Conservation (phyloP, 768 basidiomycete genomes). For the Tubosaeta brunneosetosa region DNA sequence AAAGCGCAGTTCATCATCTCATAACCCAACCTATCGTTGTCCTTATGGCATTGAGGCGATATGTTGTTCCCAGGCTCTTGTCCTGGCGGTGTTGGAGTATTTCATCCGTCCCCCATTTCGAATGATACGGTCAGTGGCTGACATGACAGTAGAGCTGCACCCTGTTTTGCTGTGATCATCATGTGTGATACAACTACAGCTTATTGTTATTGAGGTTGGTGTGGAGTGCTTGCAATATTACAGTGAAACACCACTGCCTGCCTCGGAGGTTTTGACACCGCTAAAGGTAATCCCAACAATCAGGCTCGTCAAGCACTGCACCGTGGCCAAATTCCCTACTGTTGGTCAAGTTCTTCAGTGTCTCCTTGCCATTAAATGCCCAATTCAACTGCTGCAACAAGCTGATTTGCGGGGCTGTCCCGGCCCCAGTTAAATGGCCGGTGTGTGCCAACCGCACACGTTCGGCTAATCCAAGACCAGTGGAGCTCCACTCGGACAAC, state of each 20-base stretch:
- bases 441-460: background rate
- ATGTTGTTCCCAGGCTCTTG: too few species aligned
- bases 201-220: too few species aligned
- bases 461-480: slow-evolving; percentile 1
- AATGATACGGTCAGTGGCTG: background rate
- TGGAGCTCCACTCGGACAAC: slow-evolving; percentile 6
- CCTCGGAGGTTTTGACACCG: too few species aligned
- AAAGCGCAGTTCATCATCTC: background rate
- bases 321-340: background rate
- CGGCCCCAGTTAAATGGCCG: background rate
- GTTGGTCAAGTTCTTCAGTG: background rate
- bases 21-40: too few species aligned
- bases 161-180: background rate
- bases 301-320: too few species aligned
- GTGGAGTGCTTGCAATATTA: too few species aligned
- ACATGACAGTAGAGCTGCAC: background rate
- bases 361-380: too few species aligned
- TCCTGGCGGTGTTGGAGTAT: background rate
- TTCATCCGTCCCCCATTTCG: background rate
- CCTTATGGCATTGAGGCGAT: too few species aligned
- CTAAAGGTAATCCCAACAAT: too few species aligned
- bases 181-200: background rate
- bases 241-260: too few species aligned
- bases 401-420: too few species aligned
- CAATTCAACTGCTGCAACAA: too few species aligned